Base-by-base conservation (phyloP, 352 stramenopile genomes). In the Globisporangium nunn region DNA sequence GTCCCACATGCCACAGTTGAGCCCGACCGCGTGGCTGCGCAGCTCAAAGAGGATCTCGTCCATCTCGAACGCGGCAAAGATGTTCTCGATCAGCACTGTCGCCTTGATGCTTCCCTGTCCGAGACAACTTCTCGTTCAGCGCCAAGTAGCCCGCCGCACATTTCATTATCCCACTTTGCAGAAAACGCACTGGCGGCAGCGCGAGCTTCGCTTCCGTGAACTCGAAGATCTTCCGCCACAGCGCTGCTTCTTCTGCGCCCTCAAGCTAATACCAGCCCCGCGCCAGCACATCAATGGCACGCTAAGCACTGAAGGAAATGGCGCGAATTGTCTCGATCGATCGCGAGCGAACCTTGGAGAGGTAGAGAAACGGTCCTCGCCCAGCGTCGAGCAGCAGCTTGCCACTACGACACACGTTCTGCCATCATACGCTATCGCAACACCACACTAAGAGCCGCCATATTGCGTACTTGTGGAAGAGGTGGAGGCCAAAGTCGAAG, bases 1-100 rank as follows among this genome's bases (percentile, higher is more conserved):
- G 71, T 98, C 95, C 93, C 95, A 99, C 63, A 97, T 93, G 40
- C 96, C 96, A 68, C 95, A 98, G 71, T 99, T 99, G 43, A 99
- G 70, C 30, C 95, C 96, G 11, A 86, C 72, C 17, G 88, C 98
- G 74, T 99, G 93, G 58, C 97, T 78, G 48, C 89, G 85, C 51
- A 99, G 80, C 69, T 98, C 95, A 60, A 93, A 98, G 3, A 98
- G 73, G 58, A 95, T 91, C 55, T 98, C 95, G 61, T 99, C 95
- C 92, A 98, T 98, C 62, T 98, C 83, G 66, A 98, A 98, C 17
- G 91, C 93, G 7, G 95, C 96, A 52, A 96, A 96, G 56, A 99
- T 97, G 41, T 90, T 99, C 66, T 98, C 96, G 44, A 99, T 91
- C 30, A 99, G 71, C 37, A 97, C 91, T 0, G 92, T 98, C 11